Base-by-base conservation (phyloP, 2,329 filamentous ascomycete species). In the Xylaria sp. region DNA sequence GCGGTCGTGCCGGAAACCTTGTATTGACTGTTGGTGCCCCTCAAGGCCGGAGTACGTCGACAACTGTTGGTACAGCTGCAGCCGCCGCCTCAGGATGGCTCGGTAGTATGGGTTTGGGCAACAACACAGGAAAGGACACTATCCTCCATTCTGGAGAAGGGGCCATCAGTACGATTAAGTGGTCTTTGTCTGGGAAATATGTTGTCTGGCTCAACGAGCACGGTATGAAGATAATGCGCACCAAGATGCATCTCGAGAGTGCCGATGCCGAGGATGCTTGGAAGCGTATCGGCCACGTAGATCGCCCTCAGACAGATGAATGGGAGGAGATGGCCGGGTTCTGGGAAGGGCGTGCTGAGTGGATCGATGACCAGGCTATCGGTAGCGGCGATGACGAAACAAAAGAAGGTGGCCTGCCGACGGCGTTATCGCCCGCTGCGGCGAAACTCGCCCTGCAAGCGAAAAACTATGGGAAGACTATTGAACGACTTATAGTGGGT, bases 281-380 rank as follows among this genome's bases (percentile, higher is more conserved):
- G 97, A 97, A 96, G 80, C 88, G 95, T 10, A 93, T 99, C 71
- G 94, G 93, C 28, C 95, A 98, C 78, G 91, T 97, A 69, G 94
- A 97, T 77, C 89, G 94, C 52, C 96, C 96, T 1, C 92, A 94
- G 75, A 92, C 92, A 5, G 90, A 92, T 9, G 90, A 92, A 65
- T 98, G 96, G 94, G 94, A 98, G 74, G 94, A 97, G 51, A 98
- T 99, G 94, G 94, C 94, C 0, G 89, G 92, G 56, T 93, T 98
- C 3, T 98, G 96, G 94, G 97, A 95, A 82, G 93, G 93, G 1
- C 88, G 94, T 25, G 90, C 90, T 0, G 94, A 98, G 78, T 99
- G 96, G 96, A 91, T 98, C 54, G 93, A 98, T 76, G 92, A 97
- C 75, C 87, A 90, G 70, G 85, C 88, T 6, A 84, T 98, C n/a